Conservation (phyloP, 2,329 filamentous ascomycete species). For the Alternaria postmessia region DNA sequence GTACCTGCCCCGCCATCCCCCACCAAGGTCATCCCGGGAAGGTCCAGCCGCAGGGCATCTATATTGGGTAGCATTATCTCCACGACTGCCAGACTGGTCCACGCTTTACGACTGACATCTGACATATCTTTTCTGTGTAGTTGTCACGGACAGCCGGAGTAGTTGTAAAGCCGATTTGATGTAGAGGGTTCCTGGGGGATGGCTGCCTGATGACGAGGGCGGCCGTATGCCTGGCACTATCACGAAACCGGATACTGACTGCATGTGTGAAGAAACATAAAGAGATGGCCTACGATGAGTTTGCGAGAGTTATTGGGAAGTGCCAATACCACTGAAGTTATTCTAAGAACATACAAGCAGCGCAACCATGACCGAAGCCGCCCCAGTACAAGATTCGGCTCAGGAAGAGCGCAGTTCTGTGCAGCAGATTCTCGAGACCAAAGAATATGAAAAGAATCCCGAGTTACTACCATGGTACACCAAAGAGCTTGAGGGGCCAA, state of each 20-base stretch:
- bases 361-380: constrained; percentile 21
- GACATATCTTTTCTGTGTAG: neutral
- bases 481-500: constrained; percentile 41
- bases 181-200: constrained; percentile 10
- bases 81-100: neutral
- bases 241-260: constrained; percentile 2
- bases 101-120: neutral
- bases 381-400: constrained; percentile 1
- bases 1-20: constrained; percentile 22
- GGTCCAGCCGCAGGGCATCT: constrained; percentile 21
- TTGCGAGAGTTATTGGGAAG: neutral
- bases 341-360: neutral
- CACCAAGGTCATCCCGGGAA: constrained; percentile 12
- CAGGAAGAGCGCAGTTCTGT: constrained; percentile 17
- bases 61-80: neutral
- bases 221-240: constrained; percentile 7
- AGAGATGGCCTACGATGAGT: neutral
- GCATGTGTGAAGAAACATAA: constrained; percentile 5
- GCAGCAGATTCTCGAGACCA: constrained; percentile 25
- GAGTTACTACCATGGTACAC: constrained; percentile 43
- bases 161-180: constrained; percentile 10
- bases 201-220: constrained; percentile 14
- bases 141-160: neutral
- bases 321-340: neutral
- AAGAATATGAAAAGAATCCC: constrained; percentile 29